Evolutionary conservation across 352 stramenopile genomes (phyloP).

Genomic region (Aphanomyces stellatus): DNA sequence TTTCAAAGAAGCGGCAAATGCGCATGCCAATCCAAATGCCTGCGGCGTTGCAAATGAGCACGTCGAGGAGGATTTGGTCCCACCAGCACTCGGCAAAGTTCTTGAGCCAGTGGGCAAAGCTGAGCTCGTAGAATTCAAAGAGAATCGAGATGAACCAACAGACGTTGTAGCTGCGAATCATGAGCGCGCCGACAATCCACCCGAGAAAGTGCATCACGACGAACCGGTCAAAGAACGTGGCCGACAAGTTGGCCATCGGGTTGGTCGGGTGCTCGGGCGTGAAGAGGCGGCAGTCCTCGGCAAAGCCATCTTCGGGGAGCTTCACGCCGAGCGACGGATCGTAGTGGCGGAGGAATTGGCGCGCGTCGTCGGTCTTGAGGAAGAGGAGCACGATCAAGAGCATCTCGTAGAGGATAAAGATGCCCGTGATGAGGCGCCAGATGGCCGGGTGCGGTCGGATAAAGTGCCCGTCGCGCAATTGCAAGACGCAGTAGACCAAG

Average conservation of each 20-base stretch:
- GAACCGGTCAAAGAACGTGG: conserved; percentile 80
- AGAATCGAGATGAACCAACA: conserved; percentile 77
- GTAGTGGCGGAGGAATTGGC: conserved; percentile 77
- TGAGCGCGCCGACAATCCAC: conserved; percentile 81
- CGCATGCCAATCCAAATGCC: conserved; percentile 87
- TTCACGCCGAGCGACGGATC: conserved; percentile 65
- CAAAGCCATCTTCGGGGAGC: conserved; percentile 76
- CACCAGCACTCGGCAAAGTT: conserved; percentile 96
- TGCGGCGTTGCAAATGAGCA: conserved; percentile 90
- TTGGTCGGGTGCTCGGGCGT: conserved; percentile 79
- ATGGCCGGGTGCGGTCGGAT: conserved; percentile 84
- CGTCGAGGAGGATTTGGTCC: conserved; percentile 91
- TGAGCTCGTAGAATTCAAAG: conserved; percentile 83
- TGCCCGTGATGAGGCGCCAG: conserved; percentile 84
- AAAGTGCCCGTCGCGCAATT: conserved; percentile 81
- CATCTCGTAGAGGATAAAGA: conserved; percentile 91
- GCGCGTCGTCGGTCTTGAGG: conserved; percentile 65
- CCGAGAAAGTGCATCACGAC: conserved; percentile 88
- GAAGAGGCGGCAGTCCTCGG: conserved; percentile 74
- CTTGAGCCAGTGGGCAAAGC: conserved; percentile 85
- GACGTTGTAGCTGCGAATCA: conserved; percentile 78
- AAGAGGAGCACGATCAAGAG: conserved; percentile 82
- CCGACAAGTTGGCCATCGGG: conserved; percentile 63
- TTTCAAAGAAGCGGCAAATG: conserved; percentile 79
- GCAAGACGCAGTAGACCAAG: conserved; percentile 79